phyloP scores from a whole-genome alignment of 2,329 filamentous ascomycete species.

The Fusarium beomiforme region DNA sequence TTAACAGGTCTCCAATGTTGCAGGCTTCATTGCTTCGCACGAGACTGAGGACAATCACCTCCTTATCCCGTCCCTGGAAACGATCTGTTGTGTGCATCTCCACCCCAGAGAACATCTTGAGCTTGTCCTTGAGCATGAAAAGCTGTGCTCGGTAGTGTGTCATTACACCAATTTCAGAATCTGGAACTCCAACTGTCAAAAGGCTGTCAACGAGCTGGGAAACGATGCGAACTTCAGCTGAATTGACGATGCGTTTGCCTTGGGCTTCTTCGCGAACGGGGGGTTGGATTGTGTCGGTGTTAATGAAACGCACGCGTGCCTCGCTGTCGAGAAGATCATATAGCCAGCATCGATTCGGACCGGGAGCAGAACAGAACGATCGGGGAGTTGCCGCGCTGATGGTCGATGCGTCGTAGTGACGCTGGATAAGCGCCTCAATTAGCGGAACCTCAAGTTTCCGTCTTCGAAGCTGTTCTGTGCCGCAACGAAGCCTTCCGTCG shows the following conservation, averaged over 20 bases:
- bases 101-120: slow-evolving; percentile 70
- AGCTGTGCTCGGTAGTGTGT: slow-evolving; percentile 97
- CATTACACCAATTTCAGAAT: slow-evolving; percentile 88
- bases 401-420: slow-evolving; percentile 65
- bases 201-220: slow-evolving; percentile 84
- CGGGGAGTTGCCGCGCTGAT: slow-evolving; percentile 54
- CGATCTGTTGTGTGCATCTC: slow-evolving; percentile 98
- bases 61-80: slow-evolving; percentile 96
- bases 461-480: slow-evolving; percentile 77
- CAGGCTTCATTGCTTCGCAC: slow-evolving; percentile 86
- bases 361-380: slow-evolving; percentile 65
- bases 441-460: slow-evolving; percentile 75
- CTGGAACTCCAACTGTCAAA: slow-evolving; percentile 77
- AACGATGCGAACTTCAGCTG: slow-evolving; percentile 80
- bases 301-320: slow-evolving; percentile 84
- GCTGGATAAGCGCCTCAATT: slow-evolving; percentile 66
- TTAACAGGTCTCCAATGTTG: slow-evolving; percentile 88
- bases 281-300: slow-evolving; percentile 80
- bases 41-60: slow-evolving; percentile 86
- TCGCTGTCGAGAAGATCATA: slow-evolving; percentile 74
- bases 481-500: slow-evolving; percentile 88
- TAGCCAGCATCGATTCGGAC: slow-evolving; percentile 75
- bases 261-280: slow-evolving; percentile 75
- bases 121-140: slow-evolving; percentile 78
- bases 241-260: slow-evolving; percentile 89